Conservation (phyloP, 2,329 filamentous ascomycete species). For the Cladosporium colombiae region DNA sequence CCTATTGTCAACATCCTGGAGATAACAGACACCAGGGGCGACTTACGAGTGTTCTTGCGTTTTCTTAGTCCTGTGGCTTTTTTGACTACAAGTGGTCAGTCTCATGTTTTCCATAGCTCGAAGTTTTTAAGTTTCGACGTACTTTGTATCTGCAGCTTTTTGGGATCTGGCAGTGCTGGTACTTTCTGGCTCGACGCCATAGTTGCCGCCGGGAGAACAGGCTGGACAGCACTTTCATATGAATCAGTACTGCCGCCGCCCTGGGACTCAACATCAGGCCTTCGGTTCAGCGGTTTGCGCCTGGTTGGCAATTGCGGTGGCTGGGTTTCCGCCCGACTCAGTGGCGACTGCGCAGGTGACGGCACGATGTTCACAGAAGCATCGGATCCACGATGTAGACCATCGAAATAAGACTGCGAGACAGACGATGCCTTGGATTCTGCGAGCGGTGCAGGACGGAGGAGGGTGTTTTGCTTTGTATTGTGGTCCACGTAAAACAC, state of each 20-base stretch:
- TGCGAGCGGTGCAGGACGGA: background rate
- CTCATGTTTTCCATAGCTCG: background rate
- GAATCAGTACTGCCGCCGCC: background rate
- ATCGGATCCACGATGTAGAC: background rate
- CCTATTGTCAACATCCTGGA: background rate
- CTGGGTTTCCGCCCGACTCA: background rate
- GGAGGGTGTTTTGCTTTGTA: background rate
- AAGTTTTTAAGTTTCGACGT: background rate
- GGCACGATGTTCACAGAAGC: background rate
- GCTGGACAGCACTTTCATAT: background rate
- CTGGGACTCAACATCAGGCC: background rate
- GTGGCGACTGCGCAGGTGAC: background rate
- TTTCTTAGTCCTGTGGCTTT: background rate
- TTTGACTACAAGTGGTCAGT: background rate
- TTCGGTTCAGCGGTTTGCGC: background rate
- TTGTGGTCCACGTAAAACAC: background rate
- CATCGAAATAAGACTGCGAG: background rate
- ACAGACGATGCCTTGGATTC: background rate
- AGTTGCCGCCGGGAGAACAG: background rate
- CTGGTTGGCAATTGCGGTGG: background rate
- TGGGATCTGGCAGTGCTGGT: background rate
- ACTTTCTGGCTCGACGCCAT: background rate
- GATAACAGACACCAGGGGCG: background rate
- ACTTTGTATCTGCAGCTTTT: background rate
- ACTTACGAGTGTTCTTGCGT: background rate